phyloP scores from a whole-genome alignment of 352 stramenopile species.

The Globisporangium polare region DNA sequence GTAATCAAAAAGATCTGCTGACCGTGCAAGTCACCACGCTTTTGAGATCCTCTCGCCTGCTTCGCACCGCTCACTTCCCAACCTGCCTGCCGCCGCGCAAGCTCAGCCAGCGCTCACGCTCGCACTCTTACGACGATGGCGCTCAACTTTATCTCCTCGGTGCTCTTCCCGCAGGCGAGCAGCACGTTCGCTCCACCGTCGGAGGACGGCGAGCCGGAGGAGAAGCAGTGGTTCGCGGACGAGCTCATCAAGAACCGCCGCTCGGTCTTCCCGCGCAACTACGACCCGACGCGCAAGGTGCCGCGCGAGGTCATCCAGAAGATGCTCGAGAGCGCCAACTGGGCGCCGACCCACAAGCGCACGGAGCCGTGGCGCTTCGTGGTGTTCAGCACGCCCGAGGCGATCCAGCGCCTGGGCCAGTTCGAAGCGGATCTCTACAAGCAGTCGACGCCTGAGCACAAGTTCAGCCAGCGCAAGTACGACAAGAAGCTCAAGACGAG shows the following conservation, averaged over 20 bases:
- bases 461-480: constrained; percentile 79
- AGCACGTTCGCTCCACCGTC: constrained; percentile 5
- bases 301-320: constrained; percentile 58
- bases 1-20: background rate
- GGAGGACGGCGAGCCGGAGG: constrained; percentile 1
- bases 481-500: constrained; percentile 73
- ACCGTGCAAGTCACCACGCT: background rate
- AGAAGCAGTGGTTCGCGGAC: constrained; percentile 59
- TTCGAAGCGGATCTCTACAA: constrained; percentile 72
- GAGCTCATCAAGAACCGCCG: constrained; percentile 75
- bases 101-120: background rate
- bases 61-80: background rate
- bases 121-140: constrained; percentile 1
- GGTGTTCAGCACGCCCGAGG: constrained; percentile 59
- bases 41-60: no score
- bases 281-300: constrained; percentile 51
- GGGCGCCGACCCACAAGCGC: constrained; percentile 74
- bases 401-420: constrained; percentile 52
- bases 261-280: constrained; percentile 72
- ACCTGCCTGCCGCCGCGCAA: background rate
- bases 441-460: constrained; percentile 48
- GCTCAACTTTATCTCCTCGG: constrained; percentile 12
- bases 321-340: constrained; percentile 79
- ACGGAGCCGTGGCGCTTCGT: constrained; percentile 86
- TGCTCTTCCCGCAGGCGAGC: constrained; percentile 12